These are phyloP conservation scores for Pythium guiyangense DNA, from an alignment of 352 stramenopile species.

Conservation along the genomic window DNA sequence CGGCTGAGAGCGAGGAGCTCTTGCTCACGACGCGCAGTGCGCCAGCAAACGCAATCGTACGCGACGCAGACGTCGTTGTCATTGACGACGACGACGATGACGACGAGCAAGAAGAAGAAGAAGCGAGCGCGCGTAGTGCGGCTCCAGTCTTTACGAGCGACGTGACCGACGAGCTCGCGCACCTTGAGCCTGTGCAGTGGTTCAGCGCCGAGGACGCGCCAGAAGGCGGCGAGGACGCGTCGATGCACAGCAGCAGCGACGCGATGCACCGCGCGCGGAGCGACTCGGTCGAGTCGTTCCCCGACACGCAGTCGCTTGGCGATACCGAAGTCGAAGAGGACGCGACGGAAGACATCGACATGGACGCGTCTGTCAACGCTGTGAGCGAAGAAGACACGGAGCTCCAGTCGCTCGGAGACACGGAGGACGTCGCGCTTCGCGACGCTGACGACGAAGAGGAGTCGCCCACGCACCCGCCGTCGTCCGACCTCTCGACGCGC, in stretches of 20 bases:
- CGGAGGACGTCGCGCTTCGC: not conserved
- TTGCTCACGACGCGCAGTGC: not conserved
- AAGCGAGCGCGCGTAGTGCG: not conserved
- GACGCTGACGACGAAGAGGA: conserved; percentile 36
- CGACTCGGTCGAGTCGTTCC: conserved; percentile 27
- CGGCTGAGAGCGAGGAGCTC: not conserved
- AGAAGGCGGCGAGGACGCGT: conserved; percentile 2
- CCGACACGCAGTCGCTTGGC: conserved; percentile 42
- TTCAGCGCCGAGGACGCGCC: not conserved
- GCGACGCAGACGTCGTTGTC: not conserved
- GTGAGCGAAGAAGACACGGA: not conserved
- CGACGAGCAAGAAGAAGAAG: too few species aligned
- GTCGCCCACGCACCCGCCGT: conserved; percentile 35
- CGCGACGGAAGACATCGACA: conserved; percentile 1
- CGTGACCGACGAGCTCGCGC: not conserved
- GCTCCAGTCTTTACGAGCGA: conserved; percentile 1
- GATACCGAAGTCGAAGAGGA: conserved; percentile 21
- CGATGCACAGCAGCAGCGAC: conserved; percentile 14
- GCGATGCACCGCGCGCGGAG: conserved; percentile 16
- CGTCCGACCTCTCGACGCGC: not conserved
- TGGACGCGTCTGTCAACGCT: not conserved
- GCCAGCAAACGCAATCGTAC: not conserved
- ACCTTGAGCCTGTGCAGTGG: not conserved
- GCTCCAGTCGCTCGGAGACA: not conserved
- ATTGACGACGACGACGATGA: not conserved